Base-by-base conservation (phyloP, 1,284 basidiomycete genomes). In the Schizophyllum commune region DNA sequence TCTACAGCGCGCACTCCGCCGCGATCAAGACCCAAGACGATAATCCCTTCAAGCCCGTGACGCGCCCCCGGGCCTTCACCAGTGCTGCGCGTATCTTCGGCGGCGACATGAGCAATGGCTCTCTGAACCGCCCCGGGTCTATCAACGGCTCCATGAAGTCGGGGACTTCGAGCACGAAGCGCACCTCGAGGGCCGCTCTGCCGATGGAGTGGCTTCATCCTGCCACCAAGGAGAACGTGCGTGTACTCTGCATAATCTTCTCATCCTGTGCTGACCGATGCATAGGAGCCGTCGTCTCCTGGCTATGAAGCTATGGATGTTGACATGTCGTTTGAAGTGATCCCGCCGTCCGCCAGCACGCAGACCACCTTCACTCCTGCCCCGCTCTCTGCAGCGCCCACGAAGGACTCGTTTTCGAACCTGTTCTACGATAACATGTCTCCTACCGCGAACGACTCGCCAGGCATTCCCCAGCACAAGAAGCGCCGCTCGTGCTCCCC, bases 291-390 rank as follows among this genome's bases (percentile, higher is more conserved):
- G n/a, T 68, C 73, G 15, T 79, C 77, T 57, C 74, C 79, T 32
- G 69, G 71, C 57, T 82, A 83, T 62, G 89, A 91, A 70, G 84
- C 84, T 20, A 91, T 91, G 89, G 89, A 91, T 65, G 78, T 91
- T 52, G 89, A 91, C 70, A 78, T 79, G 47, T 81, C 80, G 19
- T 80, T 78, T 63, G 67, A 72, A 55, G 69, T 72, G 55, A 68
- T 75, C 62, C 65, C 66, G 62, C 70, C 63, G 53, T 67, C 64
- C 27, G 67, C 65, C 55, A 67, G 66, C 51, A 65, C 64, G 54
- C 65, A 64, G 58, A 70, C 72, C 61, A 66, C 73, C 27, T 77
- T 75, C 56, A 73, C 78, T 52, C 73, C 77, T 1, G 71, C 72
- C 32, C 80, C 80, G 53, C 69, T 78, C 32, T 81, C 85, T 13